Conservation (phyloP, 768 basidiomycete species). For the Pleurotus platypus region DNA sequence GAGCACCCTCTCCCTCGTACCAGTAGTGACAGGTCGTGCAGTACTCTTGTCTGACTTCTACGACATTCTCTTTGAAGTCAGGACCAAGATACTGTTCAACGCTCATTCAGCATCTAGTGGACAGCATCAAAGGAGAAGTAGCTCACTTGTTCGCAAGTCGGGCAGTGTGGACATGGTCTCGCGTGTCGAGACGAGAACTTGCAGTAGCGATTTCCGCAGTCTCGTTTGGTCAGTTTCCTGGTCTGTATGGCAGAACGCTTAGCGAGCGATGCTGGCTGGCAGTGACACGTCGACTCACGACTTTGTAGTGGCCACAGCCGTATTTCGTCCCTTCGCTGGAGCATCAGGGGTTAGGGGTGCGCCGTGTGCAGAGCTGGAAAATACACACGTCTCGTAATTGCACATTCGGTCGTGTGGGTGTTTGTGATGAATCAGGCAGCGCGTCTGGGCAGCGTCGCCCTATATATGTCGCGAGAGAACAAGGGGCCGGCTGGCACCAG, state of each 20-base stretch:
- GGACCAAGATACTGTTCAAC: conserved; percentile 67
- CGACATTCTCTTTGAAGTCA: conserved; percentile 61
- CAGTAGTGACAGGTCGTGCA: conserved; percentile 59
- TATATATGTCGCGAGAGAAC: not conserved
- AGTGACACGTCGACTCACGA: conserved; percentile 37
- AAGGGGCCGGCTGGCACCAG: not conserved
- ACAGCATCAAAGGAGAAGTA: not conserved
- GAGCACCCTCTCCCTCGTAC: conserved; percentile 46
- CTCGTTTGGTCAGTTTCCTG: conserved; percentile 44
- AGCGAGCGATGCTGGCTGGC: conserved; percentile 9
- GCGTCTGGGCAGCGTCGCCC: conserved; percentile 9
- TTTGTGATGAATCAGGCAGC: not conserved
- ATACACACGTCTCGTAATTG: conserved; percentile 50
- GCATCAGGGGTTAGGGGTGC: conserved; percentile 18
- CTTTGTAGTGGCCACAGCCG: conserved; percentile 79
- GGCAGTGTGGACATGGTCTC: conserved; percentile 33
- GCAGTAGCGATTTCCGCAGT: conserved; percentile 48
- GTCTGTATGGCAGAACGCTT: conserved; percentile 34
- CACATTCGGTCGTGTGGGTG: conserved; percentile 36
- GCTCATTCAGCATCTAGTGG: conserved; percentile 7
- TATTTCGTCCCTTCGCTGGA: conserved; percentile 70
- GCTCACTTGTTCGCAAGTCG: conserved; percentile 43
- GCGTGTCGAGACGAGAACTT: conserved; percentile 31
- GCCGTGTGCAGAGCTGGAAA: conserved; percentile 12
- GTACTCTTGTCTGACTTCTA: conserved; percentile 44